Base-by-base conservation (phyloP, 768 basidiomycete genomes). In the Pleurotus cornucopiae region DNA sequence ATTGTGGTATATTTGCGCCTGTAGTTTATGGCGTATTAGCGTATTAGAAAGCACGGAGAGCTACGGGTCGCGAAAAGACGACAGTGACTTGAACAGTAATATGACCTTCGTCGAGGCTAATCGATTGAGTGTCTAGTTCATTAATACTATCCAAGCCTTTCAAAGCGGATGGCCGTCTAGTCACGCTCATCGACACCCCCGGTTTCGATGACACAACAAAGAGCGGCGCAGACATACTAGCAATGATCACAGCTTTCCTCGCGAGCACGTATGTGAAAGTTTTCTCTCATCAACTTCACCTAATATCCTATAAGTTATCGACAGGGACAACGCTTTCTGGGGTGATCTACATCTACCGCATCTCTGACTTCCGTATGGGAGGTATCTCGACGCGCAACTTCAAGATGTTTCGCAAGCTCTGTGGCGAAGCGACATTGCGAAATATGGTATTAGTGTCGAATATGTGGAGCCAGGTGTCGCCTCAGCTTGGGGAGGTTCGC, bases 381-480 rank as follows among this genome's bases (percentile, higher is more conserved):
- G 74, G 70, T 25, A 68, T 67, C 2, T 71, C 75, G 34, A 71
- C 64, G 40, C 69, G 71, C 56, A 79, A 78, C 61, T 74, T 78
- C 55, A 66, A 64, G 26, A 74, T 79, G 67, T 80, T 81, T 63
- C 67, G 70, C 45, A 68, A 74, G 54, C 67, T 81, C 20, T 76
- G 76, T 60, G 78, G 79, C 16, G 70, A 69, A 18, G 66, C 59
- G 49, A 67, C 72, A 9, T 71, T 76, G 57, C 67, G 70, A 39
- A 77, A 79, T 59, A 77, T 80, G 45, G 69, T 73, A 37, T 65
- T 80, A 55, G 74, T 73, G 47, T 80, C 78, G 57, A 81, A 70
- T 48, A 77, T 71, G 73, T 79, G 77, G 77, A 69, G 67, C 4
- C 66, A 68, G 53, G 76, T 74, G 46, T 61, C 62, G 56, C 63